Evolutionary conservation across 2,329 filamentous ascomycete genomes (phyloP).

Genomic region (Colletotrichum tropicale): DNA sequence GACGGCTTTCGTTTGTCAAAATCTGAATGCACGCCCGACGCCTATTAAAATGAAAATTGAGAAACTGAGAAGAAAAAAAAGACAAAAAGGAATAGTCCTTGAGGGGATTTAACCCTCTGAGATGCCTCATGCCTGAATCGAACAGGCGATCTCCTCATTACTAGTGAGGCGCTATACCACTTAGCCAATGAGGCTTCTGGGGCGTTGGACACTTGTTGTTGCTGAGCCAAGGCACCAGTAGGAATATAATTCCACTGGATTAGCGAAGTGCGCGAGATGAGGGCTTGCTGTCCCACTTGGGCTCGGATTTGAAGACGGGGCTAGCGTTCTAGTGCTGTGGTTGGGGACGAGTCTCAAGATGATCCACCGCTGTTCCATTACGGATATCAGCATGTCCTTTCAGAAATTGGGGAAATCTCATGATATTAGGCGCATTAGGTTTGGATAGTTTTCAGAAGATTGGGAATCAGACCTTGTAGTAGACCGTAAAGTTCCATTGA

Average conservation of each 20-base stretch:
- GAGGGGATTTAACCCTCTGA: neutral
- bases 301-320: neutral
- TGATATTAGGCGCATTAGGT: fast-evolving
- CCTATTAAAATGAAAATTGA: neutral
- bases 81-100: neutral
- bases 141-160: neutral
- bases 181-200: neutral
- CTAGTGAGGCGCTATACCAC: neutral
- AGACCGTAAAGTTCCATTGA: neutral
- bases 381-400: neutral
- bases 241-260: neutral
- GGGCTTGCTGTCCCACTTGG: neutral
- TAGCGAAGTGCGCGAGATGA: neutral
- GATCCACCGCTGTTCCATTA: neutral
- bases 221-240: too few species aligned
- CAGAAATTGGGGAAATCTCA: neutral
- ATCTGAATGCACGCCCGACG: neutral
- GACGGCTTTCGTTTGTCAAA: fast-evolving
- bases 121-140: neutral
- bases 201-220: neutral
- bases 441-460: neutral
- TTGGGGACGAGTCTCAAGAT: neutral
- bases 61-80: too few species aligned
- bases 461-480: too few species aligned
- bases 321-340: neutral